Evolutionary conservation across 257 asterid species (phyloP).

Genomic region (Capsicum pubescens): DNA sequence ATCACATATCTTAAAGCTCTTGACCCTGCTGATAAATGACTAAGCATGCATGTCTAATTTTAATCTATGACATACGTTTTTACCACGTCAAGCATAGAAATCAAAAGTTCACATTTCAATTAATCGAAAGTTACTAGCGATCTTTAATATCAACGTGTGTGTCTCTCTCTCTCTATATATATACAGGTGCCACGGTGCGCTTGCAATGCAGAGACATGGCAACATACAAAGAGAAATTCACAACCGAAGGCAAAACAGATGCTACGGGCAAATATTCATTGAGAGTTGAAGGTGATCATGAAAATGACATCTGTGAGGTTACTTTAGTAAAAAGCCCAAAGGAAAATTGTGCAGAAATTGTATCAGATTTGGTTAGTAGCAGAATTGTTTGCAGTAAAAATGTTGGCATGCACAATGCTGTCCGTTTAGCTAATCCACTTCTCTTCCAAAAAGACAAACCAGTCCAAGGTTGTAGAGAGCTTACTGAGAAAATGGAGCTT

Average conservation of each 20-base stretch:
- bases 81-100: no score
- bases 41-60: no score
- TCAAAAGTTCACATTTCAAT: not conserved
- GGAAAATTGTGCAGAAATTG: conserved; percentile 34
- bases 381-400: conserved; percentile 41
- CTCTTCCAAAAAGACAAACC: conserved; percentile 39
- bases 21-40: no score
- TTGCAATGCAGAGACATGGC: conserved; percentile 41
- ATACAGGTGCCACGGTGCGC: conserved; percentile 42
- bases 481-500: conserved; percentile 36
- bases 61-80: no score
- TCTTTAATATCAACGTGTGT: not conserved
- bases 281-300: conserved; percentile 44
- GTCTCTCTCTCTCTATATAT: no score
- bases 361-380: conserved; percentile 24
- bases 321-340: conserved; percentile 36
- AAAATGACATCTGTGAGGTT: conserved; percentile 52
- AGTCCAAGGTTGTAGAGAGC: conserved; percentile 24
- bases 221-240: conserved; percentile 21
- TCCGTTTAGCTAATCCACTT: conserved; percentile 47
- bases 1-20: no score
- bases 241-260: conserved; percentile 33
- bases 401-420: conserved; percentile 35
- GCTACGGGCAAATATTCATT: conserved; percentile 38
- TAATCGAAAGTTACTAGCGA: not conserved